These are phyloP conservation scores for Sclerotinia glacialis DNA, from an alignment of 2,329 filamentous ascomycete species.

Conservation along the genomic window DNA sequence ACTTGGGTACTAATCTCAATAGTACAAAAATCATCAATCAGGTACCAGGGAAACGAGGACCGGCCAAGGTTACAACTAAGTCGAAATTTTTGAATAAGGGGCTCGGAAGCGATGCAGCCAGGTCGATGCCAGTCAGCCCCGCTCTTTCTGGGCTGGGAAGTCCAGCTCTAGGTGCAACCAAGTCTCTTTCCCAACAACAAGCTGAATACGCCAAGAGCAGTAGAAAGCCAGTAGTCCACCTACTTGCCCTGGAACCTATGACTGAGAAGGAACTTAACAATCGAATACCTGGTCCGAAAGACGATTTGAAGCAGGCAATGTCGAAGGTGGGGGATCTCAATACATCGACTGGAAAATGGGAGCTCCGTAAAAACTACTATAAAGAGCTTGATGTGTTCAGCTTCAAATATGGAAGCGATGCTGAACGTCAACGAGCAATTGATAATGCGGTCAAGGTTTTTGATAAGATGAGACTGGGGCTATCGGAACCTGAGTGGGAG, in stretches of 20 bases:
- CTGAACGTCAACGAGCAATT: conserved; percentile 58
- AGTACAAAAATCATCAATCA: conserved; percentile 44
- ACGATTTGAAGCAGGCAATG: conserved; percentile 54
- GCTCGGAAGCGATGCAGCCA: conserved; percentile 29
- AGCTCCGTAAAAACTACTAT: conserved; percentile 56
- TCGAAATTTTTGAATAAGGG: conserved; percentile 34
- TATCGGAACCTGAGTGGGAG: conserved; percentile 59
- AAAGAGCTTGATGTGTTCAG: conserved; percentile 64
- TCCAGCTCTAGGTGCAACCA: conserved; percentile 50
- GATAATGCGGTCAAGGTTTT: conserved; percentile 59
- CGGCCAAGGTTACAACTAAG: conserved; percentile 32
- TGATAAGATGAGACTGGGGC: conserved; percentile 56
- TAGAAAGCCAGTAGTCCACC: conserved; percentile 55
- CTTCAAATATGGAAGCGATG: conserved; percentile 53
- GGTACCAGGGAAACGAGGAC: conserved; percentile 30
- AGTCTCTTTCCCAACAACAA: conserved; percentile 51
- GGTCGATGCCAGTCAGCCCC: conserved; percentile 54
- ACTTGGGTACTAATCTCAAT: conserved; percentile 37
- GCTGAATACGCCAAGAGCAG: conserved; percentile 54
- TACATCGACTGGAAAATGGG: conserved; percentile 49
- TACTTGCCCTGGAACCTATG: conserved; percentile 55
- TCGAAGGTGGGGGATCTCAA: conserved; percentile 56
- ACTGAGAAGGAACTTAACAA: conserved; percentile 50
- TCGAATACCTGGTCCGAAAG: conserved; percentile 49
- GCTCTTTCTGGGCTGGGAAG: conserved; percentile 54